Conservation (phyloP, 2,329 filamentous ascomycete species). For the Aspergillus alliaceus region DNA sequence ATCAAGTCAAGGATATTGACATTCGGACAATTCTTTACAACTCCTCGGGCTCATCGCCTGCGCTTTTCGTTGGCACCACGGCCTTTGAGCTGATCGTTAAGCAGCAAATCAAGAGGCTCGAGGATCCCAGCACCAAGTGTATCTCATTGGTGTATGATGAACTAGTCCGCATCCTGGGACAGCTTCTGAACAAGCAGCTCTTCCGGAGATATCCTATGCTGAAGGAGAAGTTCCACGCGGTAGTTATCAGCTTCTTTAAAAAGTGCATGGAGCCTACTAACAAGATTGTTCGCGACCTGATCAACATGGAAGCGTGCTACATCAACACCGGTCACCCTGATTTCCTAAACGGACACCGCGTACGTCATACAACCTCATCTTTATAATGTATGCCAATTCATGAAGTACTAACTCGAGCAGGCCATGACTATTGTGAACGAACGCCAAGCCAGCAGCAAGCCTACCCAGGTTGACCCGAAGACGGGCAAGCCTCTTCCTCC, state of each 20-base stretch:
- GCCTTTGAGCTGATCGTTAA: constrained; percentile 99
- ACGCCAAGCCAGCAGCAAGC: constrained; percentile 75
- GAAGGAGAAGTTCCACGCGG: constrained; percentile 94
- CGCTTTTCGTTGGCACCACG: constrained; percentile 93
- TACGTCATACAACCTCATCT: constrained; percentile 40
- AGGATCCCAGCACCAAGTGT: constrained; percentile 96
- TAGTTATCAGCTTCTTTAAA: constrained; percentile 95
- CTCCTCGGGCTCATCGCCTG: constrained; percentile 96
- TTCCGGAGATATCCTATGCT: constrained; percentile 91
- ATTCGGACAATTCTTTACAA: constrained; percentile 98
- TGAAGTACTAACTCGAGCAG: constrained; percentile 39
- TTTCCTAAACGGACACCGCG: constrained; percentile 91
- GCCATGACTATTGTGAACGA: constrained; percentile 99
- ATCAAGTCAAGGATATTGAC: constrained; percentile 94
- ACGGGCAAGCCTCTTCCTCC: constrained; percentile 91
- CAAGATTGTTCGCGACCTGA: constrained; percentile 90
- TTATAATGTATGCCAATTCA: background rate
- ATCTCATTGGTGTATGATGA: constrained; percentile 97
- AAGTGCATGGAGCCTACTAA: constrained; percentile 98
- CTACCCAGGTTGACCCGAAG: constrained; percentile 95
- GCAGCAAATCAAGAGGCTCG: constrained; percentile 93
- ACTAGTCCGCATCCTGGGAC: constrained; percentile 88
- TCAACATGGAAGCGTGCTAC: constrained; percentile 94
- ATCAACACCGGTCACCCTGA: constrained; percentile 98
- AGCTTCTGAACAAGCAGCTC: constrained; percentile 82